Evolutionary conservation across 2,329 filamentous ascomycete species (phyloP), one percentile per base, ranked within the genome.

Genomic region (Penicillium sp.): DNA sequence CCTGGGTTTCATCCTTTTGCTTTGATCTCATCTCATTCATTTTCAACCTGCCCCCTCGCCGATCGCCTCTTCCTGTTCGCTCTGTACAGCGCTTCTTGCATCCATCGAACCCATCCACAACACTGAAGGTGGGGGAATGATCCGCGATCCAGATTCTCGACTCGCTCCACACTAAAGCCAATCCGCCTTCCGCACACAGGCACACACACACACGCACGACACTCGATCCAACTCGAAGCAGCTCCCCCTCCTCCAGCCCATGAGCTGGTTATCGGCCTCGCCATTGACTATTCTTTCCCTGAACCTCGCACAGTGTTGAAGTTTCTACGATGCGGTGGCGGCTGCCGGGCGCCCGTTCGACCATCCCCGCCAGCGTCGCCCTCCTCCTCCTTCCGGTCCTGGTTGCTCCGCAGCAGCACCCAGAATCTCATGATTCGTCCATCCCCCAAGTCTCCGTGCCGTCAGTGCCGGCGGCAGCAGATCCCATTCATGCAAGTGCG

Each of bases 351-450:
- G 83, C 84, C 77, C 82, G 80, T 73, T 75, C 73, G 79, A 81
- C 79, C 77, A 79, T 80, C 70, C 84, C 74, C 73, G 74, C 86
- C 74, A 83, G 85, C 75, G 81, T 87, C 74, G 84, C 83, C 69
- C 75, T 87, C 64, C 78, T 88, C 59, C 76, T 88, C 58, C 74
- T 89, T 61, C 84, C 85, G 57, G 78, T 87, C 67, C 83, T 84
- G 79, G 83, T 87, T 70, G 85, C 85, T 83, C 86, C 86, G 83
- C 86, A 87, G 83, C 86, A 87, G 82, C 83, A 83, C 63, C 79
- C 72, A 65, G 73, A 73, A 64, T 68, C 64, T 48, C 60, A 72
- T 70, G 70, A 75, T 61, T 65, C 62, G 62, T 66, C 64, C 14
- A 61, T 70, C 14, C 66, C 71, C 33, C 68, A 67, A 53, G 57